Percentiles rank a stretch among this genome's conserved stretches.
These are phyloP conservation scores for Backusella macrospora DNA, from an alignment of 192 early-diverging fungal species.

Conservation along the genomic window DNA sequence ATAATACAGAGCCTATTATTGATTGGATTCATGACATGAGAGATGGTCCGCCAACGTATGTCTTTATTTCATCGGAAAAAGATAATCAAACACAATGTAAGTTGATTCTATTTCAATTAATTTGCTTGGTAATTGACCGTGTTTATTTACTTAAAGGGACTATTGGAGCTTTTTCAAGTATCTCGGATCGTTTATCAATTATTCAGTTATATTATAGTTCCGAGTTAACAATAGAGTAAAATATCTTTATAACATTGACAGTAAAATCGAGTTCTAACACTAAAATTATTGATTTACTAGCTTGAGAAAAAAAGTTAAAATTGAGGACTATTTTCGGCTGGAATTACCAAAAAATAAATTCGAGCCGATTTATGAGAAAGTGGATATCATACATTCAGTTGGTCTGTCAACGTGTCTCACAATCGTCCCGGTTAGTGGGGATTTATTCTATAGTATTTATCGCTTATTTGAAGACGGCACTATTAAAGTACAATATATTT, in stretches of 20 bases:
- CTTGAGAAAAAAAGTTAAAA: neutral
- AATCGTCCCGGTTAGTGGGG: neutral
- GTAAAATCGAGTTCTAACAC: no score
- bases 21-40: constrained; percentile 1
- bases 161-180: neutral
- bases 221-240: neutral
- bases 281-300: neutral
- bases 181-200: neutral
- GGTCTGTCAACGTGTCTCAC: neutral
- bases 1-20: neutral
- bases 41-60: neutral
- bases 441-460: neutral
- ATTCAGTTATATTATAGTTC: neutral
- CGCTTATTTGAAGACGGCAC: neutral
- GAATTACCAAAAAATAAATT: neutral
- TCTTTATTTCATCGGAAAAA: neutral
- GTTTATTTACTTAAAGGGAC: neutral
- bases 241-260: neutral
- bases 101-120: neutral
- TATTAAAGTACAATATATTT: neutral
- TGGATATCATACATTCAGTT: neutral
- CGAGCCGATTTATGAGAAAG: neutral
- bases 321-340: neutral
- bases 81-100: neutral
- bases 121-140: no score